phyloP scores from a whole-genome alignment of 1,284 basidiomycete genomes.

The Neolentinus lepideus region DNA sequence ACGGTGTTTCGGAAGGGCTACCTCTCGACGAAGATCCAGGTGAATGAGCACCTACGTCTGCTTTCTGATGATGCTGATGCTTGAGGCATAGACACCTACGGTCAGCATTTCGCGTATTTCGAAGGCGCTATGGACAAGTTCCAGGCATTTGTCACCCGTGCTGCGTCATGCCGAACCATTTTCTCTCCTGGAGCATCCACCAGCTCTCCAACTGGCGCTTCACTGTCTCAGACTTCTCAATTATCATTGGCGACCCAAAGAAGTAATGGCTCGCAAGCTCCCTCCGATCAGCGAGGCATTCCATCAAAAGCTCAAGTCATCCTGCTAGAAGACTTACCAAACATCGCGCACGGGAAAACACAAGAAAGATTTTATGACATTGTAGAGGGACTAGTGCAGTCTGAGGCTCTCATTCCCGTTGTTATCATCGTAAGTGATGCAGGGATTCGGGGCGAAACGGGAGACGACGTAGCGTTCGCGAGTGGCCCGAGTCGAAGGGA shows the following conservation, averaged over 20 bases:
- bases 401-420: constrained; percentile 50
- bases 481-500: constrained; percentile 36
- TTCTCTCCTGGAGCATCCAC: constrained; percentile 23
- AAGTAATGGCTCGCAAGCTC: not conserved
- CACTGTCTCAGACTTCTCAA: constrained; percentile 2
- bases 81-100: constrained; percentile 3
- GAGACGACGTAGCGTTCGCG: constrained; percentile 41
- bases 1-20: constrained; percentile 40
- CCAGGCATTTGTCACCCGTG: constrained; percentile 70
- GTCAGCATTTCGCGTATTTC: too few species aligned
- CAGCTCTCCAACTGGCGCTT: too few species aligned
- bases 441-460: constrained; percentile 64
- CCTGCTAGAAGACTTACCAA: constrained; percentile 90
- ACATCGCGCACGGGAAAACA: constrained; percentile 73
- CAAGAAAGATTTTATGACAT: constrained; percentile 72
- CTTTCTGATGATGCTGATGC: not conserved
- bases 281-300: constrained; percentile 5
- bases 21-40: constrained; percentile 7
- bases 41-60: constrained; percentile 1
- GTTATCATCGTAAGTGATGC: constrained; percentile 84
- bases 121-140: constrained; percentile 73
- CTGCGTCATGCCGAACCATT: constrained; percentile 57
- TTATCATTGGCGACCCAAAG: too few species aligned
- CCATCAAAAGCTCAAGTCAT: constrained; percentile 47
- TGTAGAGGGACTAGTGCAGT: constrained; percentile 49